Conservation (phyloP, 2,329 filamentous ascomycete genomes). For the Dothistroma pini region DNA sequence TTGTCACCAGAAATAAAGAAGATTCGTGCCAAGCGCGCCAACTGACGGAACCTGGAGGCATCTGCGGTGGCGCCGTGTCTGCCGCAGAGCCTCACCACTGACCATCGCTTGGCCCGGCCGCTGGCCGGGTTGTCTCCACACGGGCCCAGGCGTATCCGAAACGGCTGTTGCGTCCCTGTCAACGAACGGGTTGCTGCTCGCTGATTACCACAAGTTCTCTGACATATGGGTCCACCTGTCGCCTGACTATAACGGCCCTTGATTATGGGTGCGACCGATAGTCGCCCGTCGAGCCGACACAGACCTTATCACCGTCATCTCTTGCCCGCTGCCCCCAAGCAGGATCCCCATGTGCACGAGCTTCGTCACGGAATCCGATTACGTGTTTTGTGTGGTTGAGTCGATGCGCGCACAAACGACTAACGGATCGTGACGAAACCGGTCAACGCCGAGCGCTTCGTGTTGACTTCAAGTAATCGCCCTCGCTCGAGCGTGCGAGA, state of each 20-base stretch:
- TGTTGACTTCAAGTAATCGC: no score
- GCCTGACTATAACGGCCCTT: not conserved
- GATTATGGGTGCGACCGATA: not conserved
- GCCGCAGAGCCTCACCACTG: not conserved
- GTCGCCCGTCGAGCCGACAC: not conserved
- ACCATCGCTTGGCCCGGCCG: not conserved
- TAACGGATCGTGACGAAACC: no score
- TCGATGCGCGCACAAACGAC: no score
- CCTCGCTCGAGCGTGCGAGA: no score
- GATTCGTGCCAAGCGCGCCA: not conserved
- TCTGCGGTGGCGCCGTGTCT: not conserved
- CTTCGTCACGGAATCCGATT: no score
- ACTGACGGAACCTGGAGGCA: not conserved
- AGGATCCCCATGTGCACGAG: not conserved
- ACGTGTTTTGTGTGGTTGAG: no score
- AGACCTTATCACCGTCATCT: not conserved
- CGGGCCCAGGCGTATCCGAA: not conserved
- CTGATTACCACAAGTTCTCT: not conserved
- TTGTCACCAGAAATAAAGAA: not conserved
- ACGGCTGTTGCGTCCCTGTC: not conserved
- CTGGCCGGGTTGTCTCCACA: no score
- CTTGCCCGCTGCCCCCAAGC: not conserved
- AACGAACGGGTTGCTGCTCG: not conserved
- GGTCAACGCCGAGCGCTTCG: no score
- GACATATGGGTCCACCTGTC: not conserved